A percentile compares a stretch with the other conserved stretches of the same genome.
phyloP scores from a whole-genome alignment of 345 rosid genomes.

The Eucalyptus dawsonii region DNA sequence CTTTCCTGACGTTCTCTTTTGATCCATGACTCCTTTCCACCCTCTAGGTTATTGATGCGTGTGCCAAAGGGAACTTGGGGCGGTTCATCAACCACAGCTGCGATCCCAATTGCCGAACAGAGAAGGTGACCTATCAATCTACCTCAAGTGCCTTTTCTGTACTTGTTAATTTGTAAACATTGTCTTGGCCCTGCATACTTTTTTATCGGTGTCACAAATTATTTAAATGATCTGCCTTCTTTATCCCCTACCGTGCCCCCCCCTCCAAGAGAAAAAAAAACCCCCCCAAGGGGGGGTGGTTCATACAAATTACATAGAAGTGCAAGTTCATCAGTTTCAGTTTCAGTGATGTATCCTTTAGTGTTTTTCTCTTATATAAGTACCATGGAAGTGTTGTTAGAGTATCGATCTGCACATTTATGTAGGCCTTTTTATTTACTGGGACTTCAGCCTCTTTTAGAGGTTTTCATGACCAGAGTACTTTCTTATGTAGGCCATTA shows the following conservation, averaged over 20 bases:
- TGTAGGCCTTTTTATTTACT: background rate
- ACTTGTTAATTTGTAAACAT: background rate
- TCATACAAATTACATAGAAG: background rate
- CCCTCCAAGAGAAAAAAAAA: too few relatives aligned
- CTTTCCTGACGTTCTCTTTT: background rate
- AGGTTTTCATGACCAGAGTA: background rate
- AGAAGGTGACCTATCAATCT: slow-evolving; percentile 47
- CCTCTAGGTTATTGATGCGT: slow-evolving; percentile 83
- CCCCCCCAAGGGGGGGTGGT: background rate
- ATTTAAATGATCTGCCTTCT: background rate
- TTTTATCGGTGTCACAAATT: background rate
- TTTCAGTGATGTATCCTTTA: background rate
- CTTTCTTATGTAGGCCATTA: background rate
- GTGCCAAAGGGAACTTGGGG: slow-evolving; percentile 91
- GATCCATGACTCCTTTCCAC: background rate
- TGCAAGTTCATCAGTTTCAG: background rate
- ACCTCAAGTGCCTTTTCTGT: background rate
- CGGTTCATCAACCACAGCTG: slow-evolving; percentile 99
- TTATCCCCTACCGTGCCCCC: background rate
- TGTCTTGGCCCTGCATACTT: background rate
- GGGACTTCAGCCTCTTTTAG: background rate
- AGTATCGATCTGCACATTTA: background rate
- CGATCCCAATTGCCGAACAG: slow-evolving; percentile 98
- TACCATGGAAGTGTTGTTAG: background rate
- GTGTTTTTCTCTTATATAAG: background rate